Percentiles rank a stretch among this genome's conserved stretches.
Evolutionary conservation across 78 protist species (phyloP).

Genomic region (Dictyostelium brefeldianum): DNA sequence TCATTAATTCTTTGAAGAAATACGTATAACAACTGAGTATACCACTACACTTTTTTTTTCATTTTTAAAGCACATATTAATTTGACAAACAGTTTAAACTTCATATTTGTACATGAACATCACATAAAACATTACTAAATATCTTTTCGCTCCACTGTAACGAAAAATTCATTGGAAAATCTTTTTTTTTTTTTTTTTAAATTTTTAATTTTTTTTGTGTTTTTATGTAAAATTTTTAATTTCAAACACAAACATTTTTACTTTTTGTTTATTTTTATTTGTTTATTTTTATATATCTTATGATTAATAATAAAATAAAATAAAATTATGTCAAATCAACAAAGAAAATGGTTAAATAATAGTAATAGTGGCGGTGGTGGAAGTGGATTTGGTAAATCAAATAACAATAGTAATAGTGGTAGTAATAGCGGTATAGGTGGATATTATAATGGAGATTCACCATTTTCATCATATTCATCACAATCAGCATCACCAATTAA

Average conservation of each 20-base stretch:
- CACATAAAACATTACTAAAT: no score
- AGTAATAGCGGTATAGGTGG: no score
- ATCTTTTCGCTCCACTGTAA: no score
- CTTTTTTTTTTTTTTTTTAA: not conserved
- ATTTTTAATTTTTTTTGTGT: not conserved
- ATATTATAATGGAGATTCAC: not conserved
- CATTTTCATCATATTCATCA: constrained; percentile 20
- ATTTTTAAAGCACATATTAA: no score
- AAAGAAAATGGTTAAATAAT: constrained; percentile 6
- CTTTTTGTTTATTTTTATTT: not conserved
- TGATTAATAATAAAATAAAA: not conserved
- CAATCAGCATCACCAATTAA: not conserved
- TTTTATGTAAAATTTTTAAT: not conserved
- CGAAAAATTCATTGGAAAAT: no score
- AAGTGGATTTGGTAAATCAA: not conserved
- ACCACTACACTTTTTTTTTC: no score
- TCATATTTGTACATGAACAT: no score
- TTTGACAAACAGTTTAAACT: no score
- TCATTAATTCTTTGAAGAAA: no score
- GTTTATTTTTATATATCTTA: not conserved
- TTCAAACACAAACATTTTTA: no score
- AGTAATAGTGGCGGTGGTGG: not conserved
- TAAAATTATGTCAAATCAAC: not conserved
- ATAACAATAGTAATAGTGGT: not conserved
- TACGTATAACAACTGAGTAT: no score